Conservation (phyloP, 192 early-diverging fungal species). For the Linnemannia elongata region DNA sequence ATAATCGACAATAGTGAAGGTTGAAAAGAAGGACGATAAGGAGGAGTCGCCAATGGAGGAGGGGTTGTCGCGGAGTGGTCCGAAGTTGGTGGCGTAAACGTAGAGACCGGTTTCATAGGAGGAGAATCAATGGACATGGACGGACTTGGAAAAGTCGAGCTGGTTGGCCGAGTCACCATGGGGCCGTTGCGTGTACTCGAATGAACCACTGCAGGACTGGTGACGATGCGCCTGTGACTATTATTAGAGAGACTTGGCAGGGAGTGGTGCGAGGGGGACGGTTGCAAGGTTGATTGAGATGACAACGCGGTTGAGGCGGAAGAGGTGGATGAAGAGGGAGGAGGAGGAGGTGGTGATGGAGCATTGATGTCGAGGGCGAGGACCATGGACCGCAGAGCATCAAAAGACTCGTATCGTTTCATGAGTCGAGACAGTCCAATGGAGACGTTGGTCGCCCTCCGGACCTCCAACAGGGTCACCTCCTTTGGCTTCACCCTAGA, state of each 20-base stretch:
- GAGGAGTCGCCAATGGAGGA: not conserved
- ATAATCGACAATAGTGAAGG: not conserved
- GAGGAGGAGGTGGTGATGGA: not conserved
- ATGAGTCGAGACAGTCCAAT: conserved; percentile 47
- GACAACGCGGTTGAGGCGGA: not conserved
- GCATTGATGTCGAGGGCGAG: conserved; percentile 27
- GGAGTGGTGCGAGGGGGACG: not conserved
- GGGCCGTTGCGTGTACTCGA: not conserved
- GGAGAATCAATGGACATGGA: not conserved
- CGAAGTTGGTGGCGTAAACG: not conserved
- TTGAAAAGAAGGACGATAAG: not conserved
- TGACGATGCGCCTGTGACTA: not conserved
- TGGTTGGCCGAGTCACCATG: conserved; percentile 3
- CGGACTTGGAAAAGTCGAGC: conserved; percentile 26
- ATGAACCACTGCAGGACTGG: not conserved
- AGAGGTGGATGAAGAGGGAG: not conserved
- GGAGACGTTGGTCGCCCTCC: conserved; percentile 47
- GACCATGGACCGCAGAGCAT: conserved; percentile 30
- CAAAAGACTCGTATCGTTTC: conserved; percentile 52
- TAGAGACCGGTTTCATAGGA: not conserved
- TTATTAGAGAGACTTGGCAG: not conserved
- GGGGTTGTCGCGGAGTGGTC: not conserved
- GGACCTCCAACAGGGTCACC: conserved; percentile 35
- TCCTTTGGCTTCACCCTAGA: conserved; percentile 45
- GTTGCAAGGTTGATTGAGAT: not conserved